Evolutionary conservation across 2,329 filamentous ascomycete species (phyloP).

Genomic region (Talaromyces piceae): DNA sequence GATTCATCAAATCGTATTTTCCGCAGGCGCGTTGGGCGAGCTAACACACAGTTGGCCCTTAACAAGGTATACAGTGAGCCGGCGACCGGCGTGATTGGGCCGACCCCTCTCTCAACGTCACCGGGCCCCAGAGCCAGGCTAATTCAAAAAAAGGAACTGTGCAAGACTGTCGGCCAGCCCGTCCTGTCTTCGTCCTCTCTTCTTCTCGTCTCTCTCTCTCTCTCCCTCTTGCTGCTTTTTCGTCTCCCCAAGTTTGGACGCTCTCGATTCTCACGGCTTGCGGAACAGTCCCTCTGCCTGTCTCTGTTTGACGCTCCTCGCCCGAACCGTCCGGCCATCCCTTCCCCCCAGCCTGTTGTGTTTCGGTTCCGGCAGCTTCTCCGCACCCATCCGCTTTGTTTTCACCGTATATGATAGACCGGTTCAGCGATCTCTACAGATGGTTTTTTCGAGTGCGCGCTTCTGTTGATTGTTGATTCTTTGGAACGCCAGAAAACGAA

Average conservation of each 20-base stretch:
- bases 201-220: neutral
- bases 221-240: neutral
- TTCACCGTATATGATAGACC: neutral
- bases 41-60: neutral
- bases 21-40: too few relatives aligned
- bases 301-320: neutral
- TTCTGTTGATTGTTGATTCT: neutral
- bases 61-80: neutral
- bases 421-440: neutral
- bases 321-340: too few relatives aligned
- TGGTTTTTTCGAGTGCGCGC: neutral
- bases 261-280: too few relatives aligned
- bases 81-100: neutral
- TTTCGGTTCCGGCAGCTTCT: neutral
- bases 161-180: neutral
- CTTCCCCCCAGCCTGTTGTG: neutral
- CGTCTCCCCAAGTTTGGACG: too few relatives aligned
- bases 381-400: neutral
- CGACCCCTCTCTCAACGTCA: constrained; percentile 1
- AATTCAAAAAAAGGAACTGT: neutral
- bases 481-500: neutral
- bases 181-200: too few relatives aligned
- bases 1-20: too few relatives aligned
- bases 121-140: neutral
- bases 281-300: too few relatives aligned